Conservation (phyloP, 768 basidiomycete species). For the Tylopilus balloui region DNA sequence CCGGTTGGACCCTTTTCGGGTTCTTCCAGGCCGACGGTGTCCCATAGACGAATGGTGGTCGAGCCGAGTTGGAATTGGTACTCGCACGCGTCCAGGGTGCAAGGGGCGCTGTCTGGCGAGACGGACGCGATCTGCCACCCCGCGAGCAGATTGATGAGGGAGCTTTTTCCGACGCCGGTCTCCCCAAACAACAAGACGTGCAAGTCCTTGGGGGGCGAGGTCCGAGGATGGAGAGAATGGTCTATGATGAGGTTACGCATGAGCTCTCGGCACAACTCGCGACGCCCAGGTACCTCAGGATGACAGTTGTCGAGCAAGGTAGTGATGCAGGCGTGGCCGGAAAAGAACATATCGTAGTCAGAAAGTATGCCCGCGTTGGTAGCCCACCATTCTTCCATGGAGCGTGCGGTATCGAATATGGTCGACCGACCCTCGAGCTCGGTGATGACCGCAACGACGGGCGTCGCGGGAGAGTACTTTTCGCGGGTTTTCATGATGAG, state of each 20-base stretch:
- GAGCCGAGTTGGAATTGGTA: conserved; percentile 28
- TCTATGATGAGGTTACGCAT: conserved; percentile 16
- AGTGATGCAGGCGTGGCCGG: conserved; percentile 38
- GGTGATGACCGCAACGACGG: conserved; percentile 29
- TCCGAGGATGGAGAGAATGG: conserved; percentile 16
- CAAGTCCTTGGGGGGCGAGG: conserved; percentile 17
- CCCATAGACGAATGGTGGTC: conserved; percentile 27
- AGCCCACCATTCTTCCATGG: conserved; percentile 39
- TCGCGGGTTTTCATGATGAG: conserved; percentile 15
- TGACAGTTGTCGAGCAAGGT: conserved; percentile 23
- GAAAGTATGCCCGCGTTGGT: conserved; percentile 27
- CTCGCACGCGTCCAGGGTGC: conserved; percentile 30
- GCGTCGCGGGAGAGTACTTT: conserved; percentile 13
- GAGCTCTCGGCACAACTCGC: conserved; percentile 15
- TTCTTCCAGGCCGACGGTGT: conserved; percentile 33
- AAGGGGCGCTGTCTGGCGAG: conserved; percentile 26
- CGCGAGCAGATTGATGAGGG: conserved; percentile 28
- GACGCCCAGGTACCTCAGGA: conserved; percentile 20
- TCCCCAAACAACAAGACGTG: conserved; percentile 41
- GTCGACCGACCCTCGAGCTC: conserved; percentile 28
- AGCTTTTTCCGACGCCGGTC: conserved; percentile 25
- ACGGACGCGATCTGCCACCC: conserved; percentile 22
- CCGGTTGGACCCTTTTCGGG: conserved; percentile 17
- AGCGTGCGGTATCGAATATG: conserved; percentile 1
- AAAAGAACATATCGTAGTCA: conserved; percentile 28